Percentiles rank a stretch among this genome's conserved stretches.
These are phyloP conservation scores for Aaosphaeria pasadenensis DNA, from an alignment of 2,329 filamentous ascomycete species.

Conservation along the genomic window DNA sequence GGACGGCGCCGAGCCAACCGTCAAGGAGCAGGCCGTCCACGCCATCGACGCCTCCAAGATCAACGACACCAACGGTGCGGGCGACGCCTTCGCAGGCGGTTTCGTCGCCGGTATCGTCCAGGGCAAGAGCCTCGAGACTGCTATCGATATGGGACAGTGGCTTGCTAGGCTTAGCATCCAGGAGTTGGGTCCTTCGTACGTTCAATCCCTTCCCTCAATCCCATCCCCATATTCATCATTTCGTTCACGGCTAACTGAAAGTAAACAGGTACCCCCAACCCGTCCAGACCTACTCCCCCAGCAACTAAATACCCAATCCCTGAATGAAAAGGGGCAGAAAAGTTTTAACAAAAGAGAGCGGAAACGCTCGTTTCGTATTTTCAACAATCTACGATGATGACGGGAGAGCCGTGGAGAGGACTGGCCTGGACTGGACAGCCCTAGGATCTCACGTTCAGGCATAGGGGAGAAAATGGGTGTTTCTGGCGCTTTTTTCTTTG, in stretches of 20 bases:
- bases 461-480: too few species aligned
- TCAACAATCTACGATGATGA: constrained; percentile 38
- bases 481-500: too few species aligned
- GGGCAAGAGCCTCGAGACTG: constrained; percentile 73
- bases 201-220: constrained; percentile 24
- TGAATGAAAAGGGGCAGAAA: not conserved
- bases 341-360: constrained; percentile 15
- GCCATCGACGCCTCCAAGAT: constrained; percentile 75
- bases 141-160: constrained; percentile 94
- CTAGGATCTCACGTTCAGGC: too few species aligned
- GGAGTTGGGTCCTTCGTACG: constrained; percentile 89
- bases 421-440: too few species aligned
- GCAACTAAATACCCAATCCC: constrained; percentile 4
- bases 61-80: constrained; percentile 94
- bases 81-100: constrained; percentile 94
- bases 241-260: constrained; percentile 2
- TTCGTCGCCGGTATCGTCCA: constrained; percentile 87
- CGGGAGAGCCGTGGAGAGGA: too few species aligned
- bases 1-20: constrained; percentile 60
- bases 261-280: constrained; percentile 28
- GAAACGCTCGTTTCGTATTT: constrained; percentile 34
- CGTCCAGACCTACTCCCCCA: constrained; percentile 36
- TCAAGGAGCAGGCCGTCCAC: constrained; percentile 79
- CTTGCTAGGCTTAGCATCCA: constrained; percentile 90
- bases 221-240: not conserved